These are phyloP conservation scores for Xenoacremonium recifei DNA, from an alignment of 2,329 filamentous ascomycete genomes.

Conservation along the genomic window DNA sequence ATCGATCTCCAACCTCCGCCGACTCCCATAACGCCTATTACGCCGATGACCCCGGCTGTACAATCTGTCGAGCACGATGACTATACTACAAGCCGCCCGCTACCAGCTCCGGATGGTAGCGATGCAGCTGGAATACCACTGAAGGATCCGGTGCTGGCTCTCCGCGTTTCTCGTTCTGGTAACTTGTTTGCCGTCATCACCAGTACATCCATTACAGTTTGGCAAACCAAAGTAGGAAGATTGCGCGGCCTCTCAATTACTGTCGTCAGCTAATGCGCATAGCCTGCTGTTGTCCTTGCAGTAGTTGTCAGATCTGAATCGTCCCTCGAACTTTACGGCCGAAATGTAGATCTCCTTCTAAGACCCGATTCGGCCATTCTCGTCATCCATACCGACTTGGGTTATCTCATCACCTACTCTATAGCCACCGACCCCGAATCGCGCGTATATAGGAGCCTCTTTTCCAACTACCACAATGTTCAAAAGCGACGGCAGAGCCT, in stretches of 20 bases:
- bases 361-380: conserved; percentile 90
- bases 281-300: conserved; percentile 88
- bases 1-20: conserved; percentile 32
- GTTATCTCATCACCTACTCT: conserved; percentile 93
- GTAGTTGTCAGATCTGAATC: conserved; percentile 77
- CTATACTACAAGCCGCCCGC: conserved; percentile 21
- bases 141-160: conserved; percentile 67
- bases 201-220: conserved; percentile 80
- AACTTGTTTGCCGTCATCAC: conserved; percentile 88
- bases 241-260: neutral
- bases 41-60: conserved; percentile 57
- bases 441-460: conserved; percentile 80
- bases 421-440: conserved; percentile 80
- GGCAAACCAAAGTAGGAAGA: conserved; percentile 84
- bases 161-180: conserved; percentile 76
- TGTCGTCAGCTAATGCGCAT: conserved; percentile 9
- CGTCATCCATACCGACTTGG: conserved; percentile 80
- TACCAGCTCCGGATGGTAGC: conserved; percentile 25
- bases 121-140: conserved; percentile 37
- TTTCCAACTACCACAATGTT: conserved; percentile 65
- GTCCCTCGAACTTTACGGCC: conserved; percentile 80
- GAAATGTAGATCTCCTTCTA: conserved; percentile 80
- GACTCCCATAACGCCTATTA: conserved; percentile 48
- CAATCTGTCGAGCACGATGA: conserved; percentile 58
- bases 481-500: conserved; percentile 62